A percentile compares a stretch with the other conserved stretches of the same genome.
These are phyloP conservation scores for Teratosphaeria epicoccoides DNA, from an alignment of 2,329 filamentous ascomycete species.

Conservation along the genomic window DNA sequence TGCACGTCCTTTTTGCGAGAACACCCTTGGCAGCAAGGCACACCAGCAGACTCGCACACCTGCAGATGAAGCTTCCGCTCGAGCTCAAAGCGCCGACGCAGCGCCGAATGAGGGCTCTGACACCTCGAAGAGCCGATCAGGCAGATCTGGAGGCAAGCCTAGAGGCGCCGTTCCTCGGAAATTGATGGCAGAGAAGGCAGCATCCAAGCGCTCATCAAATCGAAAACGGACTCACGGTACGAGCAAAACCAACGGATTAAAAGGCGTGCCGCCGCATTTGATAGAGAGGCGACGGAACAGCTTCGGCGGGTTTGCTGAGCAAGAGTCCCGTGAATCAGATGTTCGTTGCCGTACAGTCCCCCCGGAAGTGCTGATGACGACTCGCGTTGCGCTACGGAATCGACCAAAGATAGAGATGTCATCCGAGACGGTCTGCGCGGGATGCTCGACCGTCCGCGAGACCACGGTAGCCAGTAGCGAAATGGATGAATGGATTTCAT, in stretches of 20 bases:
- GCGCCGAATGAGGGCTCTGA: constrained; percentile 15
- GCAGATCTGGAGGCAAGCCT: constrained; percentile 38
- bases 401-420: constrained; percentile 14
- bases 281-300: constrained; percentile 15
- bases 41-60: constrained; percentile 28
- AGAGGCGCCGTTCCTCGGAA: constrained; percentile 29
- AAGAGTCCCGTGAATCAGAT: background rate
- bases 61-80: constrained; percentile 16
- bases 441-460: constrained; percentile 46
- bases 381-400: constrained; percentile 20
- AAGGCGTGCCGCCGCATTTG: background rate
- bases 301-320: constrained; percentile 8
- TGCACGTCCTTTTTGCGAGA: background rate
- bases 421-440: constrained; percentile 43
- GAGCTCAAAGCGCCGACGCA: constrained; percentile 16
- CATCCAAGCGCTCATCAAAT: constrained; percentile 16
- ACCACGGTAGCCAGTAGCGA: constrained; percentile 38
- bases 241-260: background rate
- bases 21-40: constrained; percentile 1
- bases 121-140: constrained; percentile 20
- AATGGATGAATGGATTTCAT: constrained; percentile 55
- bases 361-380: constrained; percentile 17
- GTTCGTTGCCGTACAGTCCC: constrained; percentile 20
- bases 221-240: constrained; percentile 26
- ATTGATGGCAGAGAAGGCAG: constrained; percentile 26